A percentile compares a stretch with the other conserved stretches of the same genome.
phyloP scores from a whole-genome alignment of 2,329 filamentous ascomycete genomes.

The Elsinoe arachidis region DNA sequence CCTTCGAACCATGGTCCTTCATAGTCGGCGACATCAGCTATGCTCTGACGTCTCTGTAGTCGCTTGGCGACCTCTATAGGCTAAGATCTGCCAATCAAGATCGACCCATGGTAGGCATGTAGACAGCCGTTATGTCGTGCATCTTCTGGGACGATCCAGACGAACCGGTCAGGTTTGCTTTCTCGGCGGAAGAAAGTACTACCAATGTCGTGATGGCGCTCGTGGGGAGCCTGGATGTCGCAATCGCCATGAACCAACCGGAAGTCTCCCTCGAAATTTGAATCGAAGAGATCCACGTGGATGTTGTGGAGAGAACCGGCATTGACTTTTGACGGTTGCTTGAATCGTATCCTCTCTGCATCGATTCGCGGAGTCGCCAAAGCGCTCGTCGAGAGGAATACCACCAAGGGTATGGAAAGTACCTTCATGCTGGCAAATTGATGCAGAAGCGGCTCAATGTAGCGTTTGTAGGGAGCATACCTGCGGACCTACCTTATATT shows the following conservation, averaged over 20 bases:
- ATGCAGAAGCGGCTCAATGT: neutral
- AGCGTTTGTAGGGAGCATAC: neutral
- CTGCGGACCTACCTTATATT: constrained; percentile 1
- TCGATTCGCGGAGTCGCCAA: neutral
- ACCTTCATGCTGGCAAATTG: neutral
- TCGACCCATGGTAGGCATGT: constrained; percentile 35
- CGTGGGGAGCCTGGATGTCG: constrained; percentile 25
- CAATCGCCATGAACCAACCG: constrained; percentile 40
- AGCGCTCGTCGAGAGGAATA: neutral
- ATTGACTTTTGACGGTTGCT: neutral
- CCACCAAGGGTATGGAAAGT: neutral
- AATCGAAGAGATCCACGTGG: constrained; percentile 35
- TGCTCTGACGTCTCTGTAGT: neutral
- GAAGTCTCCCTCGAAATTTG: constrained; percentile 35
- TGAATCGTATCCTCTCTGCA: neutral
- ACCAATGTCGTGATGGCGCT: constrained; percentile 39
- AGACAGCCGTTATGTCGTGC: constrained; percentile 33
- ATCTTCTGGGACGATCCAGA: constrained; percentile 40
- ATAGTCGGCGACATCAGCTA: constrained; percentile 41
- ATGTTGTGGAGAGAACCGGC: constrained; percentile 40
- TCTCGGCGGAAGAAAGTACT: constrained; percentile 27
- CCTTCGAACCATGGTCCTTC: constrained; percentile 60
- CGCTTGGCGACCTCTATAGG: constrained; percentile 29
- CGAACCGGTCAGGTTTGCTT: constrained; percentile 35
- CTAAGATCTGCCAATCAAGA: constrained; percentile 35